Percentiles rank a stretch among this genome's conserved stretches.
Conservation (phyloP, 2,329 filamentous ascomycete genomes). For the Elsinoe australis region DNA sequence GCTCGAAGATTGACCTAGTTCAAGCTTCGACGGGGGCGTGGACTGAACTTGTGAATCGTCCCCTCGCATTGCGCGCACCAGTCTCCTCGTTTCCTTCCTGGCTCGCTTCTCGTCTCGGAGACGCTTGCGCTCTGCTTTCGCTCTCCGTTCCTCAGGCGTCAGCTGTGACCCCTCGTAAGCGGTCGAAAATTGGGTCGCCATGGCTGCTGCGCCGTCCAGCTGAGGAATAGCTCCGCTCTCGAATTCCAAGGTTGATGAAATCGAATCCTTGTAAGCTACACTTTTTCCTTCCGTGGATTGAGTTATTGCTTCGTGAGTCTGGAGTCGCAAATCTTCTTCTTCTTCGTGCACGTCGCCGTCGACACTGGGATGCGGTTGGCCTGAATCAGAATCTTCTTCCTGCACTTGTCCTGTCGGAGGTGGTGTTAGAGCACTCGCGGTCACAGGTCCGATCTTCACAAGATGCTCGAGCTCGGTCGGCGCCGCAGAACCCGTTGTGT, state of each 20-base stretch:
- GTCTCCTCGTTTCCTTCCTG: conserved; percentile 3
- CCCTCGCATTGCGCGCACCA: neutral
- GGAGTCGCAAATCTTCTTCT: neutral
- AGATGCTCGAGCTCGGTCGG: conserved; percentile 1
- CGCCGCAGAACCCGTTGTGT: neutral
- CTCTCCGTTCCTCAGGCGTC: neutral
- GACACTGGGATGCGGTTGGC: conserved; percentile 3
- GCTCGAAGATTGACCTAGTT: neutral
- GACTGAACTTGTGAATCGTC: neutral
- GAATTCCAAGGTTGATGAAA: neutral
- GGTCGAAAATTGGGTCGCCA: neutral
- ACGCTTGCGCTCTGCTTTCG: conserved; percentile 1
- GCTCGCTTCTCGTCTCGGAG: conserved; percentile 6
- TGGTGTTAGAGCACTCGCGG: neutral
- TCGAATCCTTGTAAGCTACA: no score
- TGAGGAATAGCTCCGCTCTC: neutral
- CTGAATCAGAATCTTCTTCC: neutral
- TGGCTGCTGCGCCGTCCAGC: neutral
- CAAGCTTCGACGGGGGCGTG: neutral
- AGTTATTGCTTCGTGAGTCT: neutral
- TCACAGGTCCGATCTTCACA: neutral
- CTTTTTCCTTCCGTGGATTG: neutral
- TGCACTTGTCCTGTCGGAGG: no score
- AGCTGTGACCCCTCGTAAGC: no score
- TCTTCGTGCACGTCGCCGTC: neutral